Evolutionary conservation across 2,329 filamentous ascomycete genomes (phyloP).

Genomic region (Ophiostoma fasciatum): DNA sequence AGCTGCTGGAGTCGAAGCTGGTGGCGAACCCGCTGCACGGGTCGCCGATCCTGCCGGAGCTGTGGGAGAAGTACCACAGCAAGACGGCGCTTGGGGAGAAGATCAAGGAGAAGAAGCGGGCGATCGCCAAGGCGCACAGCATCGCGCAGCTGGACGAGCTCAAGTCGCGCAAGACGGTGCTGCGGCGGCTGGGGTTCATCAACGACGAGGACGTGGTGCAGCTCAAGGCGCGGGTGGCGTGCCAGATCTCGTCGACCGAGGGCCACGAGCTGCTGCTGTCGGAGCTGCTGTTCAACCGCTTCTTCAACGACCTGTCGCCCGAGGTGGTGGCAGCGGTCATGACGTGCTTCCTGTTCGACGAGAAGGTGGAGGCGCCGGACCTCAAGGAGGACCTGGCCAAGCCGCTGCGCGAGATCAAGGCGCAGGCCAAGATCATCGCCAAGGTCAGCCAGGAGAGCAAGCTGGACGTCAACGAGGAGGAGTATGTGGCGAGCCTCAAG

Average conservation of each 20-base stretch:
- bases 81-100: constrained; percentile 65
- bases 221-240: constrained; percentile 91
- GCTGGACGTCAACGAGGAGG: constrained; percentile 83
- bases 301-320: constrained; percentile 90
- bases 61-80: constrained; percentile 74
- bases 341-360: constrained; percentile 94
- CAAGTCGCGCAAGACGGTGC: constrained; percentile 87
- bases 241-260: constrained; percentile 82
- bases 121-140: constrained; percentile 70
- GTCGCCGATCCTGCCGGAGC: constrained; percentile 64
- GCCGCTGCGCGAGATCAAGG: constrained; percentile 73
- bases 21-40: constrained; percentile 84
- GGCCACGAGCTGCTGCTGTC: constrained; percentile 89
- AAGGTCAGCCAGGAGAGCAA: constrained; percentile 95
- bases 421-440: constrained; percentile 74
- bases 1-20: constrained; percentile 83
- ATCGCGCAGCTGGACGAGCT: constrained; percentile 91
- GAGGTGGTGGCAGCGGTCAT: constrained; percentile 77
- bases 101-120: constrained; percentile 79
- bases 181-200: constrained; percentile 88
- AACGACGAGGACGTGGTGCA: constrained; percentile 92
- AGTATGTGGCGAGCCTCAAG: constrained; percentile 81
- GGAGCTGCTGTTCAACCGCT: constrained; percentile 88
- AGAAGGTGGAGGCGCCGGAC: constrained; percentile 68
- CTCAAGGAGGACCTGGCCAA: constrained; percentile 76